phyloP scores from a whole-genome alignment of 2,329 filamentous ascomycete genomes.

The Microdochium paspali region DNA sequence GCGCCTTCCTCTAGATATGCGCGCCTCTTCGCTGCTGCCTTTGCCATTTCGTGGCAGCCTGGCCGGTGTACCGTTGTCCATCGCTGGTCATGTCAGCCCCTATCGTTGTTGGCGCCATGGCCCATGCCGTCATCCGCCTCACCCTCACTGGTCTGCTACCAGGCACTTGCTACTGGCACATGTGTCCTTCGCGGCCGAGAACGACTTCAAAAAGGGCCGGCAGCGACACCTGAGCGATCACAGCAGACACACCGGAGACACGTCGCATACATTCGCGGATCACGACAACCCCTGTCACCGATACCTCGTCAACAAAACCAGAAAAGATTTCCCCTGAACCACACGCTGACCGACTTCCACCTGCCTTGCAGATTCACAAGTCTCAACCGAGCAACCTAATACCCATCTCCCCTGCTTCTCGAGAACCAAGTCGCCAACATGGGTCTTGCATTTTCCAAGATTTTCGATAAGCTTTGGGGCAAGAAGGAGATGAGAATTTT shows the following conservation, averaged over 20 bases:
- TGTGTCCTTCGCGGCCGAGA: background rate
- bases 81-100: background rate
- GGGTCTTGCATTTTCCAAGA: slow-evolving; percentile 96
- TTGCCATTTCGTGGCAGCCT: background rate
- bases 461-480: slow-evolving; percentile 93
- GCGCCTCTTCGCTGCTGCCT: background rate
- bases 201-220: background rate
- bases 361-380: background rate
- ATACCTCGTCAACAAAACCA: background rate
- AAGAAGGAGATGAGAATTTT: slow-evolving; percentile 99
- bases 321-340: background rate
- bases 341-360: background rate
- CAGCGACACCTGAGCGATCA: background rate
- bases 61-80: background rate
- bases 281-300: background rate
- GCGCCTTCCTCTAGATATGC: background rate
- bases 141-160: background rate
- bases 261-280: background rate
- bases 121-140: background rate
- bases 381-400: background rate
- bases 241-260: background rate
- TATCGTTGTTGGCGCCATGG: background rate
- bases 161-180: background rate
- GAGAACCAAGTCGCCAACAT: slow-evolving; percentile 58
- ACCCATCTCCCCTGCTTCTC: slow-evolving; percentile 13